These are phyloP conservation scores for Cucurbita argyrosperma DNA, from an alignment of 306 rosid genomes.

Conservation along the genomic window DNA sequence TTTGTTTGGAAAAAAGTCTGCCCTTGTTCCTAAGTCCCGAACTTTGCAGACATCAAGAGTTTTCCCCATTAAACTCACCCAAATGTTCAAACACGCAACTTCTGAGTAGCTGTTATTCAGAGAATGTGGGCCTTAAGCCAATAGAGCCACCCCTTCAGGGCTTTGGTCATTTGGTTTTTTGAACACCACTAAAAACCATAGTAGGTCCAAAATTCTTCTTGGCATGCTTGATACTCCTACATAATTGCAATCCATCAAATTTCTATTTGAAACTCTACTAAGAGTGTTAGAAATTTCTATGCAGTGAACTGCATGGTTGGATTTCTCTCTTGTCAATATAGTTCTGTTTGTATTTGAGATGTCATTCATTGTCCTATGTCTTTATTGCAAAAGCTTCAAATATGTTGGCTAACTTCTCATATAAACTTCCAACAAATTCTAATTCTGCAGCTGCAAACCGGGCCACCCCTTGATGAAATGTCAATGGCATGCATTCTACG, in stretches of 20 bases:
- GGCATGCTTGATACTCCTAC: not conserved
- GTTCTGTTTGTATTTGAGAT: not conserved
- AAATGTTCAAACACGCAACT: not conserved
- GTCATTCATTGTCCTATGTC: not conserved
- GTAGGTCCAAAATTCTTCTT: not conserved
- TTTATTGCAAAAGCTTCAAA: not conserved
- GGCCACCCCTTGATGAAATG: constrained; percentile 85
- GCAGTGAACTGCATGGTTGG: not conserved
- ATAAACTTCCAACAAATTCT: constrained; percentile 12
- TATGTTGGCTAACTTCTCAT: constrained; percentile 6
- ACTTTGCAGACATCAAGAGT: not conserved
- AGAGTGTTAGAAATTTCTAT: not conserved
- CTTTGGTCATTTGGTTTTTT: not conserved
- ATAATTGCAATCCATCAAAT: not conserved
- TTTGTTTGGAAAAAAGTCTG: not conserved
- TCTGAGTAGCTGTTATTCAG: not conserved
- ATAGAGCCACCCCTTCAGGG: not conserved
- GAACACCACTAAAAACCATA: not conserved
- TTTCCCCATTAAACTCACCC: not conserved
- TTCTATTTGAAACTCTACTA: not conserved
- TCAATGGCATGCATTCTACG: constrained; percentile 90
- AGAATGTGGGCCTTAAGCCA: not conserved
- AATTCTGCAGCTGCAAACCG: constrained; percentile 76
- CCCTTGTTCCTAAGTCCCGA: not conserved
- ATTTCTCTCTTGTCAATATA: not conserved